Evolutionary conservation across 148 eudicot genomes (phyloP), one percentile per base, ranked within the genome.

Genomic region (Cornus kousa): DNA sequence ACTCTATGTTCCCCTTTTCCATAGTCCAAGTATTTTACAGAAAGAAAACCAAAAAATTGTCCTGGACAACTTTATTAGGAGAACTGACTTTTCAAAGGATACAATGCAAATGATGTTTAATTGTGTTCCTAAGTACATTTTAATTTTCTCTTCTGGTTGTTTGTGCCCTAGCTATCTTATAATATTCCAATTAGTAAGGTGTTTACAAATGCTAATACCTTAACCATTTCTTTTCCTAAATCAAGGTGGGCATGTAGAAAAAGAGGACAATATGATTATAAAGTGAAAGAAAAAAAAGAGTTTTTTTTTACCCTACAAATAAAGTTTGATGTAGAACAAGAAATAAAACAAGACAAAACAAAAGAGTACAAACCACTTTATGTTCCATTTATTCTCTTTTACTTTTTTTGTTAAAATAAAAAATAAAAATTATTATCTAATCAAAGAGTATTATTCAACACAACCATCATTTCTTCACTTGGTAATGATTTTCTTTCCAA

Each of bases 201-300:
- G 19, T 68, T 2, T 28, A 11, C 24, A 67, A 76, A 67, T 57
- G 24, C 1, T 24, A 48, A 67, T 19, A 17, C 35, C 48, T 19
- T 11, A 53, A 53, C 59, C 59, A 50, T 55, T 28, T 23, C 9
- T 9, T 7, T 5, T 59, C 64, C 67, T 32, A 78, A 78, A 75
- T 84, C 81, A 78, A 70, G 82, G 78, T 60, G 71, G 73, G 60
- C 40, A 70, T 68, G 46, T 50, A 74, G 74, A 78, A 78, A 78
- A 43, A 78, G 72, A 69, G 75, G 74, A 33, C 55, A 77, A 67
- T 50, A 71, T 73, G 60, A 78, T 74, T 57, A 35, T 7, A 68
- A 74, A 80, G 82, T 74, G 53, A 74, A 70, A 37, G 64, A 57
- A 68, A 80, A 80, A 73, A 68, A 68, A 12, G 23, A 14, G 39